Conservation (phyloP, 106 monocot species). For the Acorus calamus region DNA sequence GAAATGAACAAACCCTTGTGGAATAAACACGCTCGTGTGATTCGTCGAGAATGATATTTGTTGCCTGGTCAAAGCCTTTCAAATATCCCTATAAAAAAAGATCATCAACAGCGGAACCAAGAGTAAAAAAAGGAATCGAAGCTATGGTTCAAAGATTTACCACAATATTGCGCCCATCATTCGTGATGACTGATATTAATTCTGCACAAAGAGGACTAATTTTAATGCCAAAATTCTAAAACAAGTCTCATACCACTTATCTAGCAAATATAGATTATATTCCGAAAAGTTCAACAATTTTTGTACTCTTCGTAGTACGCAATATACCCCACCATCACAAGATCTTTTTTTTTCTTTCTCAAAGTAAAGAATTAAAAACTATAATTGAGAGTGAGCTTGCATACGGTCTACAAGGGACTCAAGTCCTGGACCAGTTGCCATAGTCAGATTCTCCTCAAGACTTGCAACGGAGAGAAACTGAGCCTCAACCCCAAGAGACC, state of each 20-base stretch:
- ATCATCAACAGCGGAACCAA: not conserved
- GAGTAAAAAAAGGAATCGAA: not conserved
- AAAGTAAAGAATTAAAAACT: no score
- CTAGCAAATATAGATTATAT: no score
- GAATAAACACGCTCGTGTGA: conserved; percentile 95
- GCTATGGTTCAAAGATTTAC: conserved; percentile 15
- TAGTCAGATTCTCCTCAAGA: not conserved
- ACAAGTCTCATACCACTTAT: not conserved
- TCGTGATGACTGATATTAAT: conserved; percentile 88
- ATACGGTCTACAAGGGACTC: conserved; percentile 56
- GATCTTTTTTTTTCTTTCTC: no score
- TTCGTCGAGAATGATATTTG: conserved; percentile 95
- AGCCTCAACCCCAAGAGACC: no score
- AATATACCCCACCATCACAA: no score
- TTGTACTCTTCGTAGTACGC: no score
- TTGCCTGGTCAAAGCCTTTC: conserved; percentile 95
- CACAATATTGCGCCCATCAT: conserved; percentile 94
- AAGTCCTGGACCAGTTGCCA: conserved; percentile 39
- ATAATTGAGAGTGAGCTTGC: not conserved
- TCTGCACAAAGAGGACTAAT: conserved; percentile 29
- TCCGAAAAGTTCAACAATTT: no score
- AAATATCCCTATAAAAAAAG: conserved; percentile 54
- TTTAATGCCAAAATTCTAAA: not conserved
- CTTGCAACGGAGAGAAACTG: no score
- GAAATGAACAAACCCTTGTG: conserved; percentile 49